Base-by-base conservation (phyloP, 257 asterid species). In the Plantago major region DNA sequence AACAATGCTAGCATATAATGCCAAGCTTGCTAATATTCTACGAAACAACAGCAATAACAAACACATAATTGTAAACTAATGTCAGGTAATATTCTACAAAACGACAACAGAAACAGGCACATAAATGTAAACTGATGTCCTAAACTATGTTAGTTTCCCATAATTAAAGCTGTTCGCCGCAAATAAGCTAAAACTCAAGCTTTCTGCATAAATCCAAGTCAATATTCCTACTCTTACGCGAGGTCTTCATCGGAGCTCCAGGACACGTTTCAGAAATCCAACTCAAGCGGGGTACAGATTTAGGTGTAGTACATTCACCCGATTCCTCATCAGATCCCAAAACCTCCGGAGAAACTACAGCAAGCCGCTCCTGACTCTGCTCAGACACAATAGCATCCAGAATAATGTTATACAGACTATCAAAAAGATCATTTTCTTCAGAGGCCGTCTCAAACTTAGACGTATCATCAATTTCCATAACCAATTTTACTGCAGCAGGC, bases 121-220 rank as follows among this genome's bases (percentile, higher is more conserved):
- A 33, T 33, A 33, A 33, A 33, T 33, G 40, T 33, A 33, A 33
- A 33, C 40, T 33, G 8, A 33, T 33, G 6, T 4, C 8, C 40
- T 33, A 33, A 33, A 33, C 40, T 33, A 33, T 7, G 8, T 33
- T 7, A 33, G 8, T 33, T 33, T 33, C 40, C 6, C 6, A 33
- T 33, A 33, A 33, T 33, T 33, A 33, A 33, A 33, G 40, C 12
- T 14, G 15, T 45, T 45, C 10, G 5, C 49, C 12, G n/a, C 43
- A 51, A 51, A n/a, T 22, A 4, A 22, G 73, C 73, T 33, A 81
- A 64, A 72, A 87, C 51, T 78, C 76, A 18, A 87, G 93, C 76
- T 73, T 87, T 66, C 72, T 82, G 80, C 93, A 82, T 56, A 82
- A 60, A 16, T 55, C 73, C 43, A 57, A 66, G 72, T 75, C 79